Conservation (phyloP, 2,329 filamentous ascomycete species). For the Fusarium redolens region DNA sequence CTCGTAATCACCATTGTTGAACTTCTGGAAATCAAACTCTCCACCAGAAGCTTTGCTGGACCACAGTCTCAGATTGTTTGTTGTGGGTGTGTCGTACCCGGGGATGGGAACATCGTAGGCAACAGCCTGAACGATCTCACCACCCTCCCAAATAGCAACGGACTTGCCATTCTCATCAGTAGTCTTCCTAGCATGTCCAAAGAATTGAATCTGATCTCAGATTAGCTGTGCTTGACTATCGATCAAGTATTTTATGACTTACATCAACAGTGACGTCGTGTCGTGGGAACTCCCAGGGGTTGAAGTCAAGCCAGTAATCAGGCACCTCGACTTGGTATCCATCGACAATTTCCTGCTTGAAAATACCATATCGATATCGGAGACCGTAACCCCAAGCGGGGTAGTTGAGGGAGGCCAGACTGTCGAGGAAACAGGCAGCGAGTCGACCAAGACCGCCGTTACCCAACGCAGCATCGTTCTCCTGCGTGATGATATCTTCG, state of each 20-base stretch:
- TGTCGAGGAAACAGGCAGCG: conserved; percentile 97
- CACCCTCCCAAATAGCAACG: conserved; percentile 85
- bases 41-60: conserved; percentile 96
- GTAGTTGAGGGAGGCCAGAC: conserved; percentile 92
- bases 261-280: conserved; percentile 94
- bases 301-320: conserved; percentile 99
- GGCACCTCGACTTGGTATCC: conserved; percentile 98
- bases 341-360: conserved; percentile 99
- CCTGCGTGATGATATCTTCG: conserved; percentile 93
- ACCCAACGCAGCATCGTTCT: conserved; percentile 94
- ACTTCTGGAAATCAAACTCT: conserved; percentile 99
- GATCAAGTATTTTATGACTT: conserved; percentile 45
- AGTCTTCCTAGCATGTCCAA: conserved; percentile 82
- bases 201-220: conserved; percentile 83
- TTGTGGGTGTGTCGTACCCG: conserved; percentile 88
- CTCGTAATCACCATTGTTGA: conserved; percentile 98
- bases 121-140: conserved; percentile 90
- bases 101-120: conserved; percentile 95
- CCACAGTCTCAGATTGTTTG: conserved; percentile 97
- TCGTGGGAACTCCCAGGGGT: conserved; percentile 97
- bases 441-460: conserved; percentile 96
- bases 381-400: conserved; percentile 98
- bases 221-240: conserved; percentile 9
- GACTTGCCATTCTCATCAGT: conserved; percentile 81
- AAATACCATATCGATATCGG: conserved; percentile 96